phyloP scores from a whole-genome alignment of 2,329 filamentous ascomycete species.

The Diaporthe vexans region DNA sequence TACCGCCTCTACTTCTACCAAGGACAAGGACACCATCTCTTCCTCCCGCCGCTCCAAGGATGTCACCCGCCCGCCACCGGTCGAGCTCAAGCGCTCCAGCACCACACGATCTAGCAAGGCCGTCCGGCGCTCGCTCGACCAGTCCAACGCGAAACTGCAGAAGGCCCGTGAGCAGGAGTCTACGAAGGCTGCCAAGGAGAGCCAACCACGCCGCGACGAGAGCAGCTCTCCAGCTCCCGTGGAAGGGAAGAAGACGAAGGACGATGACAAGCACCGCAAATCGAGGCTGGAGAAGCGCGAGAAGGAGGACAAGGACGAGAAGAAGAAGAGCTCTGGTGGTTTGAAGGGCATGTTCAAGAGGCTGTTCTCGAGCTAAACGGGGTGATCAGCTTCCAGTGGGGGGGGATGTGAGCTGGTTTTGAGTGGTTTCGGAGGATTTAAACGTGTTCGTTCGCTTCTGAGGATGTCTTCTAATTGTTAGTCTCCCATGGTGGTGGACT shows the following conservation, averaged over 20 bases:
- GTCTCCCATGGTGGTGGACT: background rate
- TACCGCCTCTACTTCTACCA: constrained; percentile 38
- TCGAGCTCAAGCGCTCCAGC: constrained; percentile 51
- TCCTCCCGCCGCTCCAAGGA: constrained; percentile 45
- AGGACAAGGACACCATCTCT: constrained; percentile 38
- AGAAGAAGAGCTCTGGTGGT: constrained; percentile 41
- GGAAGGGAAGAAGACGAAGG: constrained; percentile 1
- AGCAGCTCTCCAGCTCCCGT: constrained; percentile 26
- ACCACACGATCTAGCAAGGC: constrained; percentile 49
- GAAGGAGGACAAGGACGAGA: constrained; percentile 39
- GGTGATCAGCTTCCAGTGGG: background rate
- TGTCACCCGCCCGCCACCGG: constrained; percentile 43
- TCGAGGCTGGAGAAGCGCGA: constrained; percentile 40
- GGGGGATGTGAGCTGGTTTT: background rate
- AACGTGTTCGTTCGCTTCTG: constrained; percentile 24
- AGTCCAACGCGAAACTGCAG: constrained; percentile 45
- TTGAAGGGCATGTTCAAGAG: constrained; percentile 43
- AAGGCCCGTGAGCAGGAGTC: constrained; percentile 46
- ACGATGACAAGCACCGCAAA: constrained; percentile 41
- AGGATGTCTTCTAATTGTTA: constrained; percentile 20
- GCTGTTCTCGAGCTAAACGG: constrained; percentile 34
- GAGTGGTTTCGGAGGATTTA: background rate
- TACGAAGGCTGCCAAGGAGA: constrained; percentile 33
- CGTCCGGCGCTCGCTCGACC: constrained; percentile 49
- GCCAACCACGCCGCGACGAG: constrained; percentile 3